Percentiles rank a stretch among this genome's conserved stretches.
Conservation (phyloP, 2,329 filamentous ascomycete species). For the Aureobasidium sp. region DNA sequence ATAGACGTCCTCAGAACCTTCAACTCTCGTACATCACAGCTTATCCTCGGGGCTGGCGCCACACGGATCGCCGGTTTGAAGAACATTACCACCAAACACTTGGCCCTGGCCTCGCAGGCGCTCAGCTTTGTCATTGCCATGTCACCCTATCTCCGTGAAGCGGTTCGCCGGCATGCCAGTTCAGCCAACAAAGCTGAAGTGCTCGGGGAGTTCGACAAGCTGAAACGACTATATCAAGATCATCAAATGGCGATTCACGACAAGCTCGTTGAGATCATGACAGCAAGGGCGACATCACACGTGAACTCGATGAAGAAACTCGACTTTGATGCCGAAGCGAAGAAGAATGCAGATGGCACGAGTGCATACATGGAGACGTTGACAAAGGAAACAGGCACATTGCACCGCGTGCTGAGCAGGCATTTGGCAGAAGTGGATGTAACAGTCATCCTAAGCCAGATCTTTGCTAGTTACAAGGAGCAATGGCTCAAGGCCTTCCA, state of each 20-base stretch:
- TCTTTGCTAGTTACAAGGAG: constrained; percentile 73
- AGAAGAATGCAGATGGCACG: constrained; percentile 25
- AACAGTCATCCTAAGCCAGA: constrained; percentile 73
- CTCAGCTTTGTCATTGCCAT: constrained; percentile 79
- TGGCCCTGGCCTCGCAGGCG: constrained; percentile 84
- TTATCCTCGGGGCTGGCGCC: constrained; percentile 90
- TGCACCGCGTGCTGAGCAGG: constrained; percentile 76
- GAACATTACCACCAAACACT: constrained; percentile 92
- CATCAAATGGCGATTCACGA: constrained; percentile 87
- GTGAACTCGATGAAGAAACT: constrained; percentile 66
- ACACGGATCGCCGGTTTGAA: constrained; percentile 81
- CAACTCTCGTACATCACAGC: constrained; percentile 91
- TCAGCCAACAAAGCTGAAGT: constrained; percentile 23
- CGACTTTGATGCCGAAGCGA: constrained; percentile 55
- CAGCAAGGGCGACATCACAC: constrained; percentile 62
- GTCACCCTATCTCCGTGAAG: constrained; percentile 84
- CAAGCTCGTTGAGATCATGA: constrained; percentile 90
- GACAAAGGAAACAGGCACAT: constrained; percentile 72
- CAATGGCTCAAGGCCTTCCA: constrained; percentile 66
- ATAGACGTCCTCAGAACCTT: constrained; percentile 85
- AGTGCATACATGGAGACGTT: constrained; percentile 80
- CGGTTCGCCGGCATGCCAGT: constrained; percentile 66
- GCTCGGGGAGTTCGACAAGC: constrained; percentile 79
- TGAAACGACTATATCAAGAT: constrained; percentile 73
- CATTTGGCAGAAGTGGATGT: constrained; percentile 71